These are phyloP conservation scores for Lablab purpureus DNA, from an alignment of 306 rosid genomes.

Conservation along the genomic window DNA sequence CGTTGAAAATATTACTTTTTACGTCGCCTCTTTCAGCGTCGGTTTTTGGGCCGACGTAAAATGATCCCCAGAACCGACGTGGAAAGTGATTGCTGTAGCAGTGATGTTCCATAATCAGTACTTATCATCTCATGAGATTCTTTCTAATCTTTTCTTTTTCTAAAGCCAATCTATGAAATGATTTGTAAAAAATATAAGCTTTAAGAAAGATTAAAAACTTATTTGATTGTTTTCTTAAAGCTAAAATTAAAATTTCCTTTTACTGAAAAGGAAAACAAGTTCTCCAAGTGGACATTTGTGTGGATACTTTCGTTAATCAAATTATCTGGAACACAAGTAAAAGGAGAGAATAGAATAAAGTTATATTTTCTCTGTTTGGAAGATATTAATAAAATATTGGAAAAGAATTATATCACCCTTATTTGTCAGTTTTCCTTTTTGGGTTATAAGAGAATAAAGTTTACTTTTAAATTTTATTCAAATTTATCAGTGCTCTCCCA, in stretches of 20 bases:
- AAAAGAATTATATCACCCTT: neutral
- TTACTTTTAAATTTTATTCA: neutral
- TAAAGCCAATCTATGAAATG: neutral
- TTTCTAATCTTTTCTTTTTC: too few relatives aligned
- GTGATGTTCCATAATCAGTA: too few relatives aligned
- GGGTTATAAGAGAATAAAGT: neutral
- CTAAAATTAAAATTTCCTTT: neutral
- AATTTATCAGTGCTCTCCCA: neutral
- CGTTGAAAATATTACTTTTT: too few relatives aligned
- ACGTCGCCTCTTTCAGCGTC: too few relatives aligned
- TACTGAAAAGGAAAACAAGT: neutral
- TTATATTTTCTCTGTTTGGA: neutral
- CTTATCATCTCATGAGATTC: too few relatives aligned
- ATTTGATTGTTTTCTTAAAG: neutral
- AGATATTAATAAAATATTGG: neutral
- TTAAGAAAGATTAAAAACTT: neutral
- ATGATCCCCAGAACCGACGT: too few relatives aligned
- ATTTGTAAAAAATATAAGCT: neutral
- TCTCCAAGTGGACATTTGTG: neutral
- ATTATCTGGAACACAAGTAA: neutral
- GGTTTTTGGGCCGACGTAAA: too few relatives aligned
- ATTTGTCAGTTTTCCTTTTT: neutral
- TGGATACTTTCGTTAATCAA: neutral
- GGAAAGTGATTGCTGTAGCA: too few relatives aligned
- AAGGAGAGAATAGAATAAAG: neutral